Conservation (phyloP, 192 early-diverging fungal species). For the Gaertneriomyces sp. region DNA sequence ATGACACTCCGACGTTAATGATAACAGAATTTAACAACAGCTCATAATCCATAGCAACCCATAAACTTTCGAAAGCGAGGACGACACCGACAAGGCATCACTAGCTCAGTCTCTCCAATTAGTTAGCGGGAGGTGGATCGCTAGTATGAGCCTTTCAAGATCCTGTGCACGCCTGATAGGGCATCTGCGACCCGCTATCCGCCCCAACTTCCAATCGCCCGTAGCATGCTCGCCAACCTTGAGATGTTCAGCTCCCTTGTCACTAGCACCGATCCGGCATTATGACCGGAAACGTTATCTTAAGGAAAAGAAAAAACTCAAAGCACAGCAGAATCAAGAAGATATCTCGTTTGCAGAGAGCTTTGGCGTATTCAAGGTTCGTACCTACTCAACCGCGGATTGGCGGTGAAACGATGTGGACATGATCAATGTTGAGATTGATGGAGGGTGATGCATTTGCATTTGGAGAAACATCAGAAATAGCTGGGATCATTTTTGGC, state of each 20-base stretch:
- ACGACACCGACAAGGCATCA: no score
- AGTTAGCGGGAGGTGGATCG: no score
- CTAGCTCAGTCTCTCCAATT: no score
- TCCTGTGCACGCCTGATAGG: no score
- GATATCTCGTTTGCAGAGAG: constrained; percentile 36
- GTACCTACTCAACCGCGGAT: not conserved
- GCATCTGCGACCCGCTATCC: no score
- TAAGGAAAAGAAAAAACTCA: constrained; percentile 43
- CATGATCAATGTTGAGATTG: no score
- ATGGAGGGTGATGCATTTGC: constrained; percentile 7
- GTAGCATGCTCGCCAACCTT: not conserved
- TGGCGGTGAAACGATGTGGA: not conserved
- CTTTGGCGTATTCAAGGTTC: constrained; percentile 30
- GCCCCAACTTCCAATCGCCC: no score
- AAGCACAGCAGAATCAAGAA: constrained; percentile 36
- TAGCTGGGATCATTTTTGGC: constrained; percentile 5
- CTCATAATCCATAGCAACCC: no score
- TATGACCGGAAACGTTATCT: constrained; percentile 48
- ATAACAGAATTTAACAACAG: no score
- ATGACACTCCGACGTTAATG: no score
- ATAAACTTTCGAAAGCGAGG: no score
- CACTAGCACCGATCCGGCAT: constrained; percentile 9
- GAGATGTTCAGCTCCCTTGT: not conserved
- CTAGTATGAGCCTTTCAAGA: no score
- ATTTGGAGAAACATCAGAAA: constrained; percentile 10